A percentile compares a stretch with the other conserved stretches of the same genome.
phyloP scores from a whole-genome alignment of 176 grass and related monocot genomes.

The Avena eriantha region DNA sequence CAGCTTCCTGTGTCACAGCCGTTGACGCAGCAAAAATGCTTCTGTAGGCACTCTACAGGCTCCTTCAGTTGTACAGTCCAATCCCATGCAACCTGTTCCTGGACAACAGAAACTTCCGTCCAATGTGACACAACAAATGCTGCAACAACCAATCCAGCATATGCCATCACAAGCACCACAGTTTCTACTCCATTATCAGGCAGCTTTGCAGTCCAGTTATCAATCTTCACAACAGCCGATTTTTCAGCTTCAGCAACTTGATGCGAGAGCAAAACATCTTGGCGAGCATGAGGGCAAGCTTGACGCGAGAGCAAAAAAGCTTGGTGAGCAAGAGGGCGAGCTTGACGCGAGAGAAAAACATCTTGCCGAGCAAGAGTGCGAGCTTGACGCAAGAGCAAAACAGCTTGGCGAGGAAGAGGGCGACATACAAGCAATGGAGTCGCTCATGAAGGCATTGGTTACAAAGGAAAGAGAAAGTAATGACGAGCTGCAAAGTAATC shows the following conservation, averaged over 20 bases:
- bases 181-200: slow-evolving; percentile 90
- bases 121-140: slow-evolving; percentile 63
- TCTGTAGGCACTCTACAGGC: slow-evolving; percentile 57
- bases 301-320: no score
- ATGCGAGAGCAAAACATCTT: no score
- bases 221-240: slow-evolving; percentile 98
- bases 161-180: slow-evolving; percentile 85
- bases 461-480: no score
- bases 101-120: slow-evolving; percentile 67
- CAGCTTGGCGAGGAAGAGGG: no score
- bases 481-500: no score
- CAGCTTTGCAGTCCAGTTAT: slow-evolving; percentile 94
- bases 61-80: slow-evolving; percentile 64
- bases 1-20: slow-evolving; percentile 62
- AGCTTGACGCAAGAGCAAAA: no score
- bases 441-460: no score
- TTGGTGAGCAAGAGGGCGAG: no score
- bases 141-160: slow-evolving; percentile 74
- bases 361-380: no score
- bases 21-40: slow-evolving; percentile 70
- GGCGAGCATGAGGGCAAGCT: no score
- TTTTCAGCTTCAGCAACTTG: slow-evolving; percentile 63
- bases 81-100: slow-evolving; percentile 58
- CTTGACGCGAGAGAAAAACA: no score
- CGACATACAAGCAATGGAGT: no score